Evolutionary conservation across 1,139 yeast genomes (phyloP).

Genomic region (Blastobotrys indianensis): DNA sequence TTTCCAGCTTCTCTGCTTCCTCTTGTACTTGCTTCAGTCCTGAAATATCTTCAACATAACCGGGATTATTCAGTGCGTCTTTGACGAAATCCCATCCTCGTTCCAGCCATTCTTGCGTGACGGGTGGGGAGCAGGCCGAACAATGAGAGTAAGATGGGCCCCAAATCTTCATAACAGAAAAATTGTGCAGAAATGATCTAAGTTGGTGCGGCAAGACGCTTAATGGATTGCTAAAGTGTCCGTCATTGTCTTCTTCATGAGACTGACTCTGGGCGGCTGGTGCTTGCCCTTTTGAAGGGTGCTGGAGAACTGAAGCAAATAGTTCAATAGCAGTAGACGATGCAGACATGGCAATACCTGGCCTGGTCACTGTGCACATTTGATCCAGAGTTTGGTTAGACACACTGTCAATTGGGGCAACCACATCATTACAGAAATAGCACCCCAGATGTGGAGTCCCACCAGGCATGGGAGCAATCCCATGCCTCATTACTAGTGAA

Average conservation of each 20-base stretch:
- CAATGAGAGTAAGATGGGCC: conserved; percentile 74
- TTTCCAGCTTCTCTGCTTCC: conserved; percentile 61
- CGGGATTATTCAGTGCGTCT: conserved; percentile 57
- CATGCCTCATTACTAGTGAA: conserved; percentile 90
- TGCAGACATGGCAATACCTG: conserved; percentile 89
- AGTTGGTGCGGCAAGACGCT: conserved; percentile 86
- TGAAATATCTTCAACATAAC: conserved; percentile 65
- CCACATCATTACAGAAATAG: conserved; percentile 91
- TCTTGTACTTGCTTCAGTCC: conserved; percentile 71
- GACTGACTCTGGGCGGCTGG: conserved; percentile 31
- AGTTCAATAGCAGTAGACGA: conserved; percentile 84
- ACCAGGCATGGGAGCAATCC: conserved; percentile 36
- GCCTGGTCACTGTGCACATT: conserved; percentile 97
- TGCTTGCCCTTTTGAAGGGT: conserved; percentile 47
- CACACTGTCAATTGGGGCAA: conserved; percentile 84
- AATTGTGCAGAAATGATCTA: conserved; percentile 71
- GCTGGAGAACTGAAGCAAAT: conserved; percentile 68
- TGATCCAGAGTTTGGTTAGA: conserved; percentile 87
- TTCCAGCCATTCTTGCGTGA: conserved; percentile 45
- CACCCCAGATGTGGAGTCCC: conserved; percentile 61
- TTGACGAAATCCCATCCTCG: conserved; percentile 79
- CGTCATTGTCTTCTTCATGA: conserved; percentile 10
- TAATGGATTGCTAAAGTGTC: conserved; percentile 37
- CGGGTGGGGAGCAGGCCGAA: conserved; percentile 71
- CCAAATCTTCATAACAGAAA: conserved; percentile 54